Conservation (phyloP, 306 rosid species). For the Quercus ilex region DNA sequence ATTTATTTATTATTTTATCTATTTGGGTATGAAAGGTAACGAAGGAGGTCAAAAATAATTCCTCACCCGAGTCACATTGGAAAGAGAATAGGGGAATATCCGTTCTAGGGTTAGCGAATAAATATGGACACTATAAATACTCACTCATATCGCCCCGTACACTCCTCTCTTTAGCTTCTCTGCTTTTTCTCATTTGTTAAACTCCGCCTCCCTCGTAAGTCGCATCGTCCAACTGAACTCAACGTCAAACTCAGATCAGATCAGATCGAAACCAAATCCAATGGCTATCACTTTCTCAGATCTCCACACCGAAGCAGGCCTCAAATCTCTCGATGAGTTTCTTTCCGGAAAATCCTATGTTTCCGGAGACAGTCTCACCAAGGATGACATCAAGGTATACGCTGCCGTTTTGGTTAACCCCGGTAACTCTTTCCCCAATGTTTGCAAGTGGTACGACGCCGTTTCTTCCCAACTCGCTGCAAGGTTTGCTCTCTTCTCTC, state of each 20-base stretch:
- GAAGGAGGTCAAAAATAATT: too few relatives aligned
- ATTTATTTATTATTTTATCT: too few relatives aligned
- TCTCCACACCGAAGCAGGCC: conserved; percentile 77
- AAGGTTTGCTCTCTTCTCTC: conserved; percentile 36
- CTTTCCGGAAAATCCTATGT: conserved; percentile 70
- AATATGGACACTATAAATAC: conserved; percentile 7
- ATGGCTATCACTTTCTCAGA: conserved; percentile 88
- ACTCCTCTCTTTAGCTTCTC: too few relatives aligned
- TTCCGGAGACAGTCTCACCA: conserved; percentile 65
- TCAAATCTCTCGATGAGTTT: conserved; percentile 65
- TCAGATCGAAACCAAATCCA: not conserved
- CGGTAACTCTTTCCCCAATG: conserved; percentile 43
- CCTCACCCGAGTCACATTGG: too few relatives aligned
- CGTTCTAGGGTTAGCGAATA: too few relatives aligned
- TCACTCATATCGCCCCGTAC: not conserved
- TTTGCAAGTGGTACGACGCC: conserved; percentile 60
- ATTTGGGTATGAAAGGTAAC: too few relatives aligned
- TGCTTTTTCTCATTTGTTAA: not conserved
- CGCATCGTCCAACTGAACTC: too few relatives aligned
- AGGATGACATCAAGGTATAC: conserved; percentile 78
- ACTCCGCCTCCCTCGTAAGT: not conserved
- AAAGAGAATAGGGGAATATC: too few relatives aligned
- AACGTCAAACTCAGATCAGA: not conserved
- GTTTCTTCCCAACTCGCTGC: conserved; percentile 59
- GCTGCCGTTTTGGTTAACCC: conserved; percentile 63